Evolutionary conservation across 768 basidiomycete species (phyloP).

Genomic region (Lactarius vividus): DNA sequence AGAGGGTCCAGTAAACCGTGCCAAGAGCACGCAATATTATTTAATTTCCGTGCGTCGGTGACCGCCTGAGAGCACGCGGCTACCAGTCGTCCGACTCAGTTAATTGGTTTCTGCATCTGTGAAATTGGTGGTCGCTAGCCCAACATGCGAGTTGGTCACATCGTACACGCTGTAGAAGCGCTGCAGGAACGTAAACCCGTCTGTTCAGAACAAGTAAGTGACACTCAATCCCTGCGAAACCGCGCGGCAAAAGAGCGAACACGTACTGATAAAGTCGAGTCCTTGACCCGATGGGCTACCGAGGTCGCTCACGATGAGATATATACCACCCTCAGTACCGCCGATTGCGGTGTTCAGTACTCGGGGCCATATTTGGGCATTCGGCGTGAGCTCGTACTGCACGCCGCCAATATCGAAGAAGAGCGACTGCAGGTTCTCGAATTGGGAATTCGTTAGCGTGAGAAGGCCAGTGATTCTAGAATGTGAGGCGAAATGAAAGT

Average conservation of each 20-base stretch:
- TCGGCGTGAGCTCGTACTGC: conserved; percentile 54
- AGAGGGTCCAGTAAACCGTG: background rate
- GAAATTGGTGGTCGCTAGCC: conserved; percentile 29
- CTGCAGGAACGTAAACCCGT: conserved; percentile 11
- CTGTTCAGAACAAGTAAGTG: background rate
- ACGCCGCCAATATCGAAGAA: conserved; percentile 52
- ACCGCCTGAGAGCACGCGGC: background rate
- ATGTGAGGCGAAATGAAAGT: background rate
- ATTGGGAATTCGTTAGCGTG: conserved; percentile 49
- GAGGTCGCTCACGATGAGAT: conserved; percentile 32
- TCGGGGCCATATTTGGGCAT: conserved; percentile 72
- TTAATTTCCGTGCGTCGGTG: background rate
- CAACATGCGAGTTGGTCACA: conserved; percentile 26
- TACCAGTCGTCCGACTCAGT: background rate
- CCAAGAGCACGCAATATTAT: background rate
- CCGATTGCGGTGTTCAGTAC: conserved; percentile 55
- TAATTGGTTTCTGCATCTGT: conserved; percentile 29
- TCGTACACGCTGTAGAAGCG: conserved; percentile 30
- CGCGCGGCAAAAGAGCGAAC: background rate
- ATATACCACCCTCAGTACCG: conserved; percentile 47
- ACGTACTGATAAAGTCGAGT: conserved; percentile 32
- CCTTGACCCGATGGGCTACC: conserved; percentile 30
- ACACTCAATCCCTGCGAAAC: background rate
- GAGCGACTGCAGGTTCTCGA: conserved; percentile 46
- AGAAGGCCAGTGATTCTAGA: conserved; percentile 55